Percentiles rank a stretch among this genome's conserved stretches.
Conservation (phyloP, 176 grass and related monocot species). For the Aegilops umbellulata region DNA sequence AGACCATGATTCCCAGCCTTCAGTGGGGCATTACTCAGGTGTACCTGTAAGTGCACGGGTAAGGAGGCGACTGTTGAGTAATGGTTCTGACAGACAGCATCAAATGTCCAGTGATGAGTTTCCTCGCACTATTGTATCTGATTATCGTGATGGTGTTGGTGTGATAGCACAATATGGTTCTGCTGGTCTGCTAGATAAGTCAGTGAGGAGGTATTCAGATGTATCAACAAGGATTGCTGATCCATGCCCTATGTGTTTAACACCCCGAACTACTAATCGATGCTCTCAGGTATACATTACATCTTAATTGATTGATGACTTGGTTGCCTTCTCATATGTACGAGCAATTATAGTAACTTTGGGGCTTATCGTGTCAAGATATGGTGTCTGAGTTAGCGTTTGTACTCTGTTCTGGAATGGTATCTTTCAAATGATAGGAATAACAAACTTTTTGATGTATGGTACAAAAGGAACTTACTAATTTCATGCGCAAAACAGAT, state of each 20-base stretch:
- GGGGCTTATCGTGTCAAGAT: not conserved
- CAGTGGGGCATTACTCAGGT: slow-evolving; percentile 1
- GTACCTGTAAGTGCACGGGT: slow-evolving; percentile 17
- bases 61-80: slow-evolving; percentile 36
- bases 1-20: slow-evolving; percentile 30
- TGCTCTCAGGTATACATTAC: slow-evolving; percentile 36
- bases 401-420: slow-evolving; percentile 5
- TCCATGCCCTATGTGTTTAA: slow-evolving; percentile 29
- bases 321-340: not conserved
- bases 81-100: slow-evolving; percentile 26
- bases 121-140: not conserved
- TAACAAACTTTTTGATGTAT: not conserved
- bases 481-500: not conserved
- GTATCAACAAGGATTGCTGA: slow-evolving; percentile 30
- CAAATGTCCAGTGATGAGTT: slow-evolving; percentile 7
- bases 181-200: slow-evolving; percentile 21
- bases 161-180: slow-evolving; percentile 21
- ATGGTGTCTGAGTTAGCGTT: not conserved
- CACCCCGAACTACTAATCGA: slow-evolving; percentile 19
- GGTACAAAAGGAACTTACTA: not conserved
- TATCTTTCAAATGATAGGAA: not conserved
- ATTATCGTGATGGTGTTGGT: slow-evolving; percentile 21
- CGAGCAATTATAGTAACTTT: not conserved
- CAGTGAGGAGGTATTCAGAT: slow-evolving; percentile 21
- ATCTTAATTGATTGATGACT: not conserved